phyloP scores from a whole-genome alignment of 768 basidiomycete species.

The Cystobasidium onofrii region DNA sequence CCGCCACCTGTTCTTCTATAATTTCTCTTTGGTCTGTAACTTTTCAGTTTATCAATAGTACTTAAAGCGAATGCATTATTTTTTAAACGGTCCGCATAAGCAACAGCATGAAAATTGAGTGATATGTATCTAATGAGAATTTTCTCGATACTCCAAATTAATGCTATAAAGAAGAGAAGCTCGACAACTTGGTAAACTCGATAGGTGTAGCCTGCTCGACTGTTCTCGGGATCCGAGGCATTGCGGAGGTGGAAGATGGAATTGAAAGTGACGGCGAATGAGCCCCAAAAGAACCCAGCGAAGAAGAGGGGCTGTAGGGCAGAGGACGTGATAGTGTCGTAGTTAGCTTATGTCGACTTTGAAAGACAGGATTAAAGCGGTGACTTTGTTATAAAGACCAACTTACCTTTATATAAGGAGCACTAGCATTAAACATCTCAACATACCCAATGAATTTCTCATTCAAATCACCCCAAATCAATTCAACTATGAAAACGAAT shows the following conservation, averaged over 20 bases:
- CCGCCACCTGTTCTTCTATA: neutral
- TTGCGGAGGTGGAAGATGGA: conserved; percentile 59
- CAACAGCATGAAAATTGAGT: conserved; percentile 67
- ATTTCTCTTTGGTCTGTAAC: conserved; percentile 54
- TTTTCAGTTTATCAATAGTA: conserved; percentile 61
- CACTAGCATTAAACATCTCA: conserved; percentile 63
- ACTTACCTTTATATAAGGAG: conserved; percentile 50
- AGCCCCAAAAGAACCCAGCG: conserved; percentile 59
- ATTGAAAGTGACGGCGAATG: conserved; percentile 67
- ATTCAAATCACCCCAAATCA: conserved; percentile 67
- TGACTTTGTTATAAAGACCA: too few species aligned
- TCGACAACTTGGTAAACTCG: conserved; percentile 60
- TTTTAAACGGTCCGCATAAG: conserved; percentile 63
- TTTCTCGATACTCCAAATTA: conserved; percentile 58
- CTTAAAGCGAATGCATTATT: conserved; percentile 53
- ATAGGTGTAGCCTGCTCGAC: conserved; percentile 58
- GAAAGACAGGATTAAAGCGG: too few species aligned
- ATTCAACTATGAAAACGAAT: conserved; percentile 52
- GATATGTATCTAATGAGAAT: conserved; percentile 66
- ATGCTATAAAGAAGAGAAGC: conserved; percentile 66
- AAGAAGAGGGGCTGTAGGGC: conserved; percentile 51
- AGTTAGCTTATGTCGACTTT: too few species aligned
- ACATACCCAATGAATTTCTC: conserved; percentile 60
- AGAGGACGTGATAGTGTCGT: neutral
- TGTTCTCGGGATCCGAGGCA: conserved; percentile 46